Evolutionary conservation across 768 basidiomycete genomes (phyloP).

Genomic region (Termitomyces bulborhizus): DNA sequence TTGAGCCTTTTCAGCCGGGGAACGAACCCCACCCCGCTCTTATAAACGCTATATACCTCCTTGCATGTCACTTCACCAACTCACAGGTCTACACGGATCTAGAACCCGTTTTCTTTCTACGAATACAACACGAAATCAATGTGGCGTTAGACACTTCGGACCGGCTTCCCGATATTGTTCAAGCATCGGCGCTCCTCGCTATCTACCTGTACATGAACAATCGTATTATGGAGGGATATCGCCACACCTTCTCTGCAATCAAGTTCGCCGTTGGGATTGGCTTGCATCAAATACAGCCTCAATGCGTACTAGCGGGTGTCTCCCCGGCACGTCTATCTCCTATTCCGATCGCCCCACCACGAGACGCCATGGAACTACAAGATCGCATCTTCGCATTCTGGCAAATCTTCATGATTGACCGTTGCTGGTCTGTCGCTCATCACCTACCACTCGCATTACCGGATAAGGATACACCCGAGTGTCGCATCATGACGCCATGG

Average conservation of each 20-base stretch:
- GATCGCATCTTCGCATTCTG: conserved; percentile 52
- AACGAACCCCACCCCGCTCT: conserved; percentile 49
- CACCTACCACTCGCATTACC: conserved; percentile 49
- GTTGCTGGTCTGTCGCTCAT: conserved; percentile 51
- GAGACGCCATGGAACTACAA: conserved; percentile 33
- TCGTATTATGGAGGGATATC: conserved; percentile 52
- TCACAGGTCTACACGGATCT: conserved; percentile 33
- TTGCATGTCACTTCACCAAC: conserved; percentile 50
- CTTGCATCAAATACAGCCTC: conserved; percentile 43
- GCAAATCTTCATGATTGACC: conserved; percentile 59
- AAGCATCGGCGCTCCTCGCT: conserved; percentile 54
- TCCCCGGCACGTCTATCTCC: conserved; percentile 15
- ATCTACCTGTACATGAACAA: conserved; percentile 55
- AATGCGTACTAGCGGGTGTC: conserved; percentile 8
- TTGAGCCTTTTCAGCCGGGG: conserved; percentile 20
- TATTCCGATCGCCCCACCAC: conserved; percentile 26
- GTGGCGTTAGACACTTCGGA: conserved; percentile 49
- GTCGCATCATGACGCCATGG: conserved; percentile 49
- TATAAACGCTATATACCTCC: conserved; percentile 54
- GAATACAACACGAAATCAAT: conserved; percentile 44
- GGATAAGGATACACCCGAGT: conserved; percentile 40
- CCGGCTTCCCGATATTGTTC: conserved; percentile 51
- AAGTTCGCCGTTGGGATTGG: conserved; percentile 58
- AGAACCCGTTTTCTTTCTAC: conserved; percentile 42
- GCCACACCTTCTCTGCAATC: conserved; percentile 53